phyloP scores from a whole-genome alignment of 441 rosid genomes.

The Pelargonium citronellum region DNA sequence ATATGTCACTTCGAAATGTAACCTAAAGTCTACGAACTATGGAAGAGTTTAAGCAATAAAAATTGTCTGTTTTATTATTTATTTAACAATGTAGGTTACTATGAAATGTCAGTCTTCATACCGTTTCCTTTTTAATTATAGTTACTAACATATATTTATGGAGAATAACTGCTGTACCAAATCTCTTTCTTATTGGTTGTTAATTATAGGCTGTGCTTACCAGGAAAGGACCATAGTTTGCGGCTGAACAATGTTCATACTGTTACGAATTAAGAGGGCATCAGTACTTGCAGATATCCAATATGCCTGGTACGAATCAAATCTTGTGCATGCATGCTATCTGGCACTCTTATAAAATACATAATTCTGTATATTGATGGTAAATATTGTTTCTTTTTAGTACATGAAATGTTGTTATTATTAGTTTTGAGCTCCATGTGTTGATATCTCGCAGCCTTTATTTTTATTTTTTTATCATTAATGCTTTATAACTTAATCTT shows the following conservation, averaged over 20 bases:
- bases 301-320: neutral
- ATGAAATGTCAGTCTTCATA: neutral
- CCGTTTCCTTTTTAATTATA: neutral
- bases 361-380: neutral
- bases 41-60: neutral
- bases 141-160: neutral
- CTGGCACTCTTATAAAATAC: neutral
- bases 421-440: neutral
- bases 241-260: neutral
- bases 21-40: neutral
- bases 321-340: neutral
- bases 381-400: neutral
- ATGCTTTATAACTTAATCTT: neutral
- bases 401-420: neutral
- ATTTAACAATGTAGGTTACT: neutral
- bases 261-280: neutral
- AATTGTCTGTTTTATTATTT: neutral
- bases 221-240: neutral
- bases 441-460: neutral
- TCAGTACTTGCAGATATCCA: too few species aligned
- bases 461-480: neutral
- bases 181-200: neutral
- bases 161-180: neutral
- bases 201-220: neutral
- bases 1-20: neutral